Conservation (phyloP, 2,329 filamentous ascomycete species). For the Verticillium klebahnii region DNA sequence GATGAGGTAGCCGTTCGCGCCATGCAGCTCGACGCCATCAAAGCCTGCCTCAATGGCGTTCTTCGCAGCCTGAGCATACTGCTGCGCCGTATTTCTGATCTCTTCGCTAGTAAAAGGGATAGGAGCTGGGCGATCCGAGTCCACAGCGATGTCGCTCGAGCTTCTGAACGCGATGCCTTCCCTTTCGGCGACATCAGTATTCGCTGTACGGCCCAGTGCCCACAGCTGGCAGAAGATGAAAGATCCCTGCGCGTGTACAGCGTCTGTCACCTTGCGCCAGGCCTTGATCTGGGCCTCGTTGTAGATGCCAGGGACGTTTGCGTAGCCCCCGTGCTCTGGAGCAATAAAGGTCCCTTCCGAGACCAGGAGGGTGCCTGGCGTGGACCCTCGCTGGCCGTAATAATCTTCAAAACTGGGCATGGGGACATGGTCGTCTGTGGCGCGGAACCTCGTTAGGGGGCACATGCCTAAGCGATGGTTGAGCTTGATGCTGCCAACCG, state of each 20-base stretch:
- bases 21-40: constrained; percentile 62
- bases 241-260: constrained; percentile 19
- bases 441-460: constrained; percentile 17
- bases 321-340: constrained; percentile 23
- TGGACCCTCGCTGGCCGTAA: constrained; percentile 36
- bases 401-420: constrained; percentile 25
- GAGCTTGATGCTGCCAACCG: constrained; percentile 14
- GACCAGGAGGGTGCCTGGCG: constrained; percentile 37
- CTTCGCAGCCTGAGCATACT: constrained; percentile 48
- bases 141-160: constrained; percentile 25
- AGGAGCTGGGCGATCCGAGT: constrained; percentile 58
- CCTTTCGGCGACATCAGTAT: constrained; percentile 15
- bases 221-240: constrained; percentile 59
- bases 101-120: constrained; percentile 65
- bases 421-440: constrained; percentile 9
- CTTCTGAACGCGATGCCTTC: constrained; percentile 20
- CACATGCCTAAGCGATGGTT: constrained; percentile 18
- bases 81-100: constrained; percentile 55
- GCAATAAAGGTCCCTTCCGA: constrained; percentile 39
- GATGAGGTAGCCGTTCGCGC: constrained; percentile 55
- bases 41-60: constrained; percentile 60
- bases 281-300: constrained; percentile 38
- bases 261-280: constrained; percentile 17
- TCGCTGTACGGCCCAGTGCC: constrained; percentile 51
- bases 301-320: constrained; percentile 52